These are phyloP conservation scores for Hortaea sp. DNA, from an alignment of 2,329 filamentous ascomycete species.

Conservation along the genomic window DNA sequence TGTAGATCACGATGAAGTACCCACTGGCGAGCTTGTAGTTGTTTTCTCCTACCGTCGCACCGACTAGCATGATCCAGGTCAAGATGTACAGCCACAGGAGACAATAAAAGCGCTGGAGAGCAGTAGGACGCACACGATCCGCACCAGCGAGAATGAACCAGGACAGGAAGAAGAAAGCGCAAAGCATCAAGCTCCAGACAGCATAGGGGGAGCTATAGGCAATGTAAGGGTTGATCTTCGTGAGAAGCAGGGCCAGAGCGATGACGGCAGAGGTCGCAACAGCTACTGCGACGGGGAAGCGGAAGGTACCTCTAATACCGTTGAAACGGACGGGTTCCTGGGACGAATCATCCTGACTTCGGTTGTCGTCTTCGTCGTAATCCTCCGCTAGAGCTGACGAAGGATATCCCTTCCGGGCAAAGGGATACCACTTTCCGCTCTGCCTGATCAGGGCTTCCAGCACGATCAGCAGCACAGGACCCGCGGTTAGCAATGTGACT, in stretches of 20 bases:
- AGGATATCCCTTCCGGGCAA: constrained; percentile 52
- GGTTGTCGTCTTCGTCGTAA: constrained; percentile 25
- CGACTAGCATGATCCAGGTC: constrained; percentile 63
- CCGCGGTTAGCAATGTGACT: constrained; percentile 68
- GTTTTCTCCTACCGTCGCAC: constrained; percentile 65
- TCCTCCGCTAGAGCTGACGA: too few relatives aligned
- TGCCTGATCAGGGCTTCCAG: constrained; percentile 60
- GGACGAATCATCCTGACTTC: constrained; percentile 42
- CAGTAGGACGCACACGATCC: constrained; percentile 71
- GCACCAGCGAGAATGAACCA: constrained; percentile 77
- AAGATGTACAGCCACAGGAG: constrained; percentile 75
- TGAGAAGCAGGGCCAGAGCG: constrained; percentile 62
- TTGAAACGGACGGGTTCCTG: constrained; percentile 53
- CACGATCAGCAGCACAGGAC: constrained; percentile 61
- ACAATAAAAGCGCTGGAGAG: constrained; percentile 71
- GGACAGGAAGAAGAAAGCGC: constrained; percentile 66
- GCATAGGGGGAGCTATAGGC: constrained; percentile 83
- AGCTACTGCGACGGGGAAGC: constrained; percentile 67
- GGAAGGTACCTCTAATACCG: constrained; percentile 73
- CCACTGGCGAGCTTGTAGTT: constrained; percentile 62
- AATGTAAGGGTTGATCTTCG: constrained; percentile 79
- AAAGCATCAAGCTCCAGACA: constrained; percentile 77
- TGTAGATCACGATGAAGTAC: constrained; percentile 74
- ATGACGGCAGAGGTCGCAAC: constrained; percentile 60
- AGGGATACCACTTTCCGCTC: constrained; percentile 79